These are phyloP conservation scores for Aaosphaeria pasadenensis DNA, from an alignment of 2,329 filamentous ascomycete genomes.

Conservation along the genomic window DNA sequence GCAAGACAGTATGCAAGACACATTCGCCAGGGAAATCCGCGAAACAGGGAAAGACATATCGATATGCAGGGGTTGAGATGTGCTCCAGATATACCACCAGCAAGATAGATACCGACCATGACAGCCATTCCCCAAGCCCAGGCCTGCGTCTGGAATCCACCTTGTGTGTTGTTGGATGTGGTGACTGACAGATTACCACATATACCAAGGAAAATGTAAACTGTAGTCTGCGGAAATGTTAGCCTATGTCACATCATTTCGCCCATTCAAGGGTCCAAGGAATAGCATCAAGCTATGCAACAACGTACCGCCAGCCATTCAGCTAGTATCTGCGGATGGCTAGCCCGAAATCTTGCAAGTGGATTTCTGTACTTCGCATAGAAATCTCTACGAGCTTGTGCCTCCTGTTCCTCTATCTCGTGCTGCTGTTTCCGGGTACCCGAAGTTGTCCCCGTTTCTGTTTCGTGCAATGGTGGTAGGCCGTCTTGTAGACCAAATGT, in stretches of 20 bases:
- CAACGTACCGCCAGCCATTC: constrained; percentile 49
- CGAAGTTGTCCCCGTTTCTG: constrained; percentile 21
- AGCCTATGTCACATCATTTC: neutral
- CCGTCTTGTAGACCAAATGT: constrained; percentile 47
- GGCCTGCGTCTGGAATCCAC: constrained; percentile 26
- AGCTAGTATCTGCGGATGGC: constrained; percentile 53
- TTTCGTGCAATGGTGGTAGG: constrained; percentile 36
- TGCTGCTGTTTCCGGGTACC: constrained; percentile 33
- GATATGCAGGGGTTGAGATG: constrained; percentile 1
- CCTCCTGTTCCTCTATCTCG: constrained; percentile 37
- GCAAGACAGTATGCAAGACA: constrained; percentile 50
- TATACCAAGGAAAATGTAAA: constrained; percentile 45
- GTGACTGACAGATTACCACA: constrained; percentile 49
- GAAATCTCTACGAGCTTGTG: constrained; percentile 45
- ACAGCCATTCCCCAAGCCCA: constrained; percentile 53
- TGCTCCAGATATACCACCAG: neutral
- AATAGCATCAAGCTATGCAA: neutral
- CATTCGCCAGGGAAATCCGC: constrained; percentile 57
- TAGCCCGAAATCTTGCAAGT: constrained; percentile 51
- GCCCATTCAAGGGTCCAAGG: neutral
- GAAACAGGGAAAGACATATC: constrained; percentile 45
- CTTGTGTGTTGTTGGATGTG: constrained; percentile 43
- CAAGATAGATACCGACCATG: constrained; percentile 41
- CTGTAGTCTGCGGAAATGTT: constrained; percentile 12
- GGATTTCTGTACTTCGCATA: constrained; percentile 51